These are phyloP conservation scores for Populus deltoides DNA, from an alignment of 345 rosid species.

Conservation along the genomic window DNA sequence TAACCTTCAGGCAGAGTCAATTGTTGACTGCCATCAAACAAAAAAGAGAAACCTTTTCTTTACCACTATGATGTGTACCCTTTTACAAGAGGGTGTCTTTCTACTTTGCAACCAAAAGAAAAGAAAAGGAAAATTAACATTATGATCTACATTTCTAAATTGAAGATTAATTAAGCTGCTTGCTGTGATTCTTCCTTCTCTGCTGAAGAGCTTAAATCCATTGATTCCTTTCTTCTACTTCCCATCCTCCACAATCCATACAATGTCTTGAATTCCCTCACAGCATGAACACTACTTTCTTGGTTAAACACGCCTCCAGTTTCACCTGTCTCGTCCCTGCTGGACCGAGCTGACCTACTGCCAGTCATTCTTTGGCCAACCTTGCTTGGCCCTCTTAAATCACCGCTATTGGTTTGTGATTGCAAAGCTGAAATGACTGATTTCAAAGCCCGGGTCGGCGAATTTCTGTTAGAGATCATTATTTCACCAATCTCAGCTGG, in stretches of 20 bases:
- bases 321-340: slow-evolving; percentile 7
- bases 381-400: neutral
- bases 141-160: neutral
- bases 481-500: slow-evolving; percentile 30
- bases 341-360: neutral
- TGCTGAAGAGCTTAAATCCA: neutral
- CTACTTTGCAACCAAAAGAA: neutral
- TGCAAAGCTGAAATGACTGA: slow-evolving; percentile 23
- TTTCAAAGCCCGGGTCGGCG: slow-evolving; percentile 24
- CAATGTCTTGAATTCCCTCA: slow-evolving; percentile 23
- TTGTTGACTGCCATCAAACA: neutral
- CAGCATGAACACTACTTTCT: slow-evolving; percentile 27
- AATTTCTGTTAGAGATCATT: slow-evolving; percentile 27
- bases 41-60: no score
- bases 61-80: no score
- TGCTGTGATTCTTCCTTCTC: slow-evolving; percentile 5
- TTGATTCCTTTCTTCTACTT: slow-evolving; percentile 21
- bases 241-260: slow-evolving; percentile 24
- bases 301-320: slow-evolving; percentile 5
- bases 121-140: no score
- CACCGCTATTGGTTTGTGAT: slow-evolving; percentile 1
- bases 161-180: neutral
- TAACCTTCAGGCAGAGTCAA: neutral
- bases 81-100: neutral
- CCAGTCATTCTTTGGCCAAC: neutral